Conservation (phyloP, 179 eudicot genomes). For the Amaranthus tricolor region DNA sequence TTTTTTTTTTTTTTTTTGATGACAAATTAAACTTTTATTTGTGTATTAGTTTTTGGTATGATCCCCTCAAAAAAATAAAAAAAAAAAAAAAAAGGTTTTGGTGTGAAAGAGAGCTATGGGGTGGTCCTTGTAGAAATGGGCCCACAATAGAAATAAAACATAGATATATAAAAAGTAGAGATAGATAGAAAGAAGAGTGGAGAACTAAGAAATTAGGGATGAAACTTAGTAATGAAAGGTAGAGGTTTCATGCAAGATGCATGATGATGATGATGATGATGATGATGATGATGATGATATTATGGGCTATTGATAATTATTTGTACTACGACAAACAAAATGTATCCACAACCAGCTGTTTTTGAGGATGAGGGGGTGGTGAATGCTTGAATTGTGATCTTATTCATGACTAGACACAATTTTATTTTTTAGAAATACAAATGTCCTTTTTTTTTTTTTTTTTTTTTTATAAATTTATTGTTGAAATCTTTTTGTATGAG, state of each 20-base stretch:
- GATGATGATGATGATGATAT: no score
- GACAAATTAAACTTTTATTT: not conserved
- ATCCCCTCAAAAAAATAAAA: no score
- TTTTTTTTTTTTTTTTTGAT: not conserved
- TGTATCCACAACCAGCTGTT: no score
- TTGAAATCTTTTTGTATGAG: not conserved
- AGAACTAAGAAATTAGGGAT: slow-evolving; percentile 10
- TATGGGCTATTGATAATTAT: slow-evolving; percentile 9
- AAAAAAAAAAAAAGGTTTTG: no score
- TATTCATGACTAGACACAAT: slow-evolving; percentile 11
- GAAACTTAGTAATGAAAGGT: slow-evolving; percentile 14
- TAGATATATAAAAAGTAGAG: slow-evolving; percentile 15
- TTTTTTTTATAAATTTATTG: slow-evolving; percentile 6
- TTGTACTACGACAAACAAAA: no score
- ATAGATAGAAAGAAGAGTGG: slow-evolving; percentile 18
- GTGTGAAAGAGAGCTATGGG: slow-evolving; percentile 30
- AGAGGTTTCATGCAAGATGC: slow-evolving; percentile 26
- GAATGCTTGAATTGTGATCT: not conserved
- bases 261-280: slow-evolving; percentile 15
- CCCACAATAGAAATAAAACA: not conserved
- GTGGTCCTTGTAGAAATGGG: slow-evolving; percentile 25
- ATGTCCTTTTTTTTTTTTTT: no score
- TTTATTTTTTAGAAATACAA: not conserved
- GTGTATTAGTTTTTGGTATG: slow-evolving; percentile 15
- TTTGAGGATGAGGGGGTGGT: not conserved